These are phyloP conservation scores for Neofusicoccum kwambonambiense DNA, from an alignment of 2,329 filamentous ascomycete species.

Conservation along the genomic window DNA sequence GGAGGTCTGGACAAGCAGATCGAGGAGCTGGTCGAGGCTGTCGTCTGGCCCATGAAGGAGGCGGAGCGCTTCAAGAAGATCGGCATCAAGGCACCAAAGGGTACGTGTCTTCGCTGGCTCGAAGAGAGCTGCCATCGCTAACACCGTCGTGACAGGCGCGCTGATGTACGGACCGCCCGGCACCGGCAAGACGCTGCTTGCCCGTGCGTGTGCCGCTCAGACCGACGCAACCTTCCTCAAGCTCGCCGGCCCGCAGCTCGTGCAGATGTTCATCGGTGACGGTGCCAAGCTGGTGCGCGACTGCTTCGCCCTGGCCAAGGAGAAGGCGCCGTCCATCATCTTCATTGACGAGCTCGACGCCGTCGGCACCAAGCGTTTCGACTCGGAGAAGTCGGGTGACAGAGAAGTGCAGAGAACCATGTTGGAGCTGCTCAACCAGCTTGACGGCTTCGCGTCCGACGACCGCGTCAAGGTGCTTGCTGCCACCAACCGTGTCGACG, in stretches of 20 bases:
- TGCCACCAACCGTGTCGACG: slow-evolving; percentile 91
- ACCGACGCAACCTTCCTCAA: slow-evolving; percentile 99
- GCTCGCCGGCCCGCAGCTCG: slow-evolving; percentile 92
- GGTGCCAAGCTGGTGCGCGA: slow-evolving; percentile 96
- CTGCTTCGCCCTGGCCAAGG: slow-evolving; percentile 95
- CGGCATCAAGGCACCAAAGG: slow-evolving; percentile 98
- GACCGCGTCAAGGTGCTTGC: slow-evolving; percentile 96
- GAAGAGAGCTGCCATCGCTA: slow-evolving; percentile 17
- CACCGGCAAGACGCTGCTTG: slow-evolving; percentile 87
- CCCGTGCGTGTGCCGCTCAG: slow-evolving; percentile 93
- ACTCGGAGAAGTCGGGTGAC: slow-evolving; percentile 96
- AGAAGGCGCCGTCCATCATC: slow-evolving; percentile 98
- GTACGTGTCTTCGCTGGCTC: slow-evolving; percentile 51
- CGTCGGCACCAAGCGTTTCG: slow-evolving; percentile 98
- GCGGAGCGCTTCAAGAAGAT: slow-evolving; percentile 99
- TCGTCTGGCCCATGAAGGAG: slow-evolving; percentile 99
- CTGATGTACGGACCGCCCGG: slow-evolving; percentile 96
- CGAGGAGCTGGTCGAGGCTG: slow-evolving; percentile 95
- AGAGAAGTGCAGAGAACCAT: slow-evolving; percentile 98
- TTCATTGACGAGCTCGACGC: slow-evolving; percentile 99
- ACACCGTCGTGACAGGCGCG: slow-evolving; percentile 61
- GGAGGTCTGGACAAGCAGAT: slow-evolving; percentile 98
- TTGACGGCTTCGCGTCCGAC: slow-evolving; percentile 95
- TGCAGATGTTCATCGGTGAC: slow-evolving; percentile 99
- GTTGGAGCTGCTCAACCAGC: slow-evolving; percentile 97